Evolutionary conservation across 2,329 filamentous ascomycete genomes (phyloP).

Genomic region (Aspergillus sp.): DNA sequence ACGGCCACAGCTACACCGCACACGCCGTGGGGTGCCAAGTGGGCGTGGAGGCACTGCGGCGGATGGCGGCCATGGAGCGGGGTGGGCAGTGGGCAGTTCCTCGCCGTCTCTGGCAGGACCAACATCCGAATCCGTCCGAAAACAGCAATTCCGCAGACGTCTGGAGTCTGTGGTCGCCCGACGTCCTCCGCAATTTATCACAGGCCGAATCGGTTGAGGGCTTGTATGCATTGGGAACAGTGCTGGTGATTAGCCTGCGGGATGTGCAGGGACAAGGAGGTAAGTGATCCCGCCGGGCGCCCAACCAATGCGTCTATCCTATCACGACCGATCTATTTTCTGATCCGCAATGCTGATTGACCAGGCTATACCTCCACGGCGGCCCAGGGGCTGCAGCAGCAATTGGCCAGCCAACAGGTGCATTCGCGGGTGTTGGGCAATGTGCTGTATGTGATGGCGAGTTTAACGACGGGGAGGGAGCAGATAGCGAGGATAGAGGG

Average conservation of each 20-base stretch:
- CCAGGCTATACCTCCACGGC: slow-evolving; percentile 51
- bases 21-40: slow-evolving; percentile 75
- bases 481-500: slow-evolving; percentile 35
- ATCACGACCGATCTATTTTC: too few relatives aligned
- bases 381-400: slow-evolving; percentile 45
- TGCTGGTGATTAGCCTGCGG: slow-evolving; percentile 57
- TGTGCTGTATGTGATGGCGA: slow-evolving; percentile 55
- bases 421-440: slow-evolving; percentile 55
- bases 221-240: slow-evolving; percentile 65
- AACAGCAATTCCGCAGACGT: slow-evolving; percentile 12
- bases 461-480: slow-evolving; percentile 41
- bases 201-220: slow-evolving; percentile 49
- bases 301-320: too few relatives aligned
- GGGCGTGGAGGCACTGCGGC: slow-evolving; percentile 56
- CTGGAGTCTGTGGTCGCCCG: slow-evolving; percentile 65
- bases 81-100: slow-evolving; percentile 51
- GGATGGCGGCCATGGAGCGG: slow-evolving; percentile 52
- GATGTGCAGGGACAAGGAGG: slow-evolving; percentile 40
- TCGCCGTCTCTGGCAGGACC: slow-evolving; percentile 41
- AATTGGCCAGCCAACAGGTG: slow-evolving; percentile 39
- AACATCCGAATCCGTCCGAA: too few relatives aligned
- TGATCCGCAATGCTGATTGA: neutral
- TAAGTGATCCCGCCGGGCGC: too few relatives aligned
- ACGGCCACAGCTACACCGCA: slow-evolving; percentile 81
- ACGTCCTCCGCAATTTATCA: slow-evolving; percentile 54